These are phyloP conservation scores for Fusarium sublunatum DNA, from an alignment of 2,329 filamentous ascomycete genomes.

Conservation along the genomic window DNA sequence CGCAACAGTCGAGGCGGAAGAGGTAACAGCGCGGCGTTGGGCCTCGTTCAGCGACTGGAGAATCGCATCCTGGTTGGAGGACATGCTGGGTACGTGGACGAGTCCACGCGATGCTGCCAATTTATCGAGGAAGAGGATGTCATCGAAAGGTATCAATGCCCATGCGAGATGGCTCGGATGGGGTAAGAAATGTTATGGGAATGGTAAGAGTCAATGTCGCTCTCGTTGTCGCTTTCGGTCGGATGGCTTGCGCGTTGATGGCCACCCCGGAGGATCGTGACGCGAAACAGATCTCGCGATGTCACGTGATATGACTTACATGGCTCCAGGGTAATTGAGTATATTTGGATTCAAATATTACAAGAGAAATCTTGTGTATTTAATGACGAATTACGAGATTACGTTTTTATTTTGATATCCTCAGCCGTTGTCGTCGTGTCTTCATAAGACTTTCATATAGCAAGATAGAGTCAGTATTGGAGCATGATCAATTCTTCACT, in stretches of 20 bases:
- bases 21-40: conserved; percentile 67
- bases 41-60: conserved; percentile 65
- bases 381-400: too few relatives aligned
- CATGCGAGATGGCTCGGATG: conserved; percentile 2
- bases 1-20: conserved; percentile 66
- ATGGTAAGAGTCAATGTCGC: neutral
- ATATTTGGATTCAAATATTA: neutral
- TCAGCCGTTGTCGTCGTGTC: too few relatives aligned
- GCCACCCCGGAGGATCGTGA: conserved; percentile 8
- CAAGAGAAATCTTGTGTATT: neutral
- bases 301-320: conserved; percentile 19
- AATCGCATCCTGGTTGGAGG: conserved; percentile 49
- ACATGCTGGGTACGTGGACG: conserved; percentile 45
- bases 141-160: conserved; percentile 24
- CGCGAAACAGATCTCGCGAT: conserved; percentile 24
- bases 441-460: too few relatives aligned
- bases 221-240: neutral
- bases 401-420: too few relatives aligned
- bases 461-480: too few relatives aligned
- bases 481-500: too few relatives aligned
- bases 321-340: neutral
- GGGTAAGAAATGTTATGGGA: neutral
- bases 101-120: conserved; percentile 35
- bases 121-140: conserved; percentile 8
- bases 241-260: conserved; percentile 9